These are phyloP conservation scores for Hirschioporus abietinus DNA, from an alignment of 768 basidiomycete genomes.

Conservation along the genomic window DNA sequence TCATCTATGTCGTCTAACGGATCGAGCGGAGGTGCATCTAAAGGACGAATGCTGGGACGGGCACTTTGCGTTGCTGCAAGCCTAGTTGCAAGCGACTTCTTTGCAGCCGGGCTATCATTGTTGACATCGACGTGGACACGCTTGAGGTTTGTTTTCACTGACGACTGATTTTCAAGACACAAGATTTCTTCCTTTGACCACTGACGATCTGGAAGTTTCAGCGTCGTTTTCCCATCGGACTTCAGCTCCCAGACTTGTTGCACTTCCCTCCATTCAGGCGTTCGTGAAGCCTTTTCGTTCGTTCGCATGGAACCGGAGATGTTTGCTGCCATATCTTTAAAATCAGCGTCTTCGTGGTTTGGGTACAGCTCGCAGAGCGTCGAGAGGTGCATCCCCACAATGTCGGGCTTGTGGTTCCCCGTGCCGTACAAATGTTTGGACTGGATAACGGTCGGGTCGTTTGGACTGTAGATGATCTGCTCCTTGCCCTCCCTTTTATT, in stretches of 20 bases:
- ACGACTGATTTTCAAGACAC: too few relatives aligned
- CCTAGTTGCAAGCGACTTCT: not conserved
- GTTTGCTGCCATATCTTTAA: not conserved
- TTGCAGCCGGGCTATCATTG: not conserved
- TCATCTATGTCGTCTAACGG: not conserved
- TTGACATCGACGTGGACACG: not conserved
- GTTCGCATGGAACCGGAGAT: too few relatives aligned
- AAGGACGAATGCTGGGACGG: not conserved
- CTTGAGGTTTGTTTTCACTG: not conserved
- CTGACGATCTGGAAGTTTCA: not conserved
- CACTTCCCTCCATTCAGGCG: not conserved
- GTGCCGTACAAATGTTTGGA: not conserved
- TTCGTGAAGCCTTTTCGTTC: not conserved
- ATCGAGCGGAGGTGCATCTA: not conserved
- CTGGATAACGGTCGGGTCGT: not conserved
- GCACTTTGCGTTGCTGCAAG: not conserved
- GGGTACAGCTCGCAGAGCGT: not conserved
- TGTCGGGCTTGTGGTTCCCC: not conserved
- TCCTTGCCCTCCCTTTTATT: not conserved
- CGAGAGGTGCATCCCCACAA: not conserved
- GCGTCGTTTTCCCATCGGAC: not conserved
- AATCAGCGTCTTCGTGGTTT: not conserved
- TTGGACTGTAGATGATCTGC: not conserved
- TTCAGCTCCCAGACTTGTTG: not conserved
- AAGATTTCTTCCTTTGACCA: not conserved